Percentiles rank a stretch among this genome's conserved stretches.
Evolutionary conservation across 108 stramenopile species (phyloP).

Genomic region (Pseudonitzschia multistriata): DNA sequence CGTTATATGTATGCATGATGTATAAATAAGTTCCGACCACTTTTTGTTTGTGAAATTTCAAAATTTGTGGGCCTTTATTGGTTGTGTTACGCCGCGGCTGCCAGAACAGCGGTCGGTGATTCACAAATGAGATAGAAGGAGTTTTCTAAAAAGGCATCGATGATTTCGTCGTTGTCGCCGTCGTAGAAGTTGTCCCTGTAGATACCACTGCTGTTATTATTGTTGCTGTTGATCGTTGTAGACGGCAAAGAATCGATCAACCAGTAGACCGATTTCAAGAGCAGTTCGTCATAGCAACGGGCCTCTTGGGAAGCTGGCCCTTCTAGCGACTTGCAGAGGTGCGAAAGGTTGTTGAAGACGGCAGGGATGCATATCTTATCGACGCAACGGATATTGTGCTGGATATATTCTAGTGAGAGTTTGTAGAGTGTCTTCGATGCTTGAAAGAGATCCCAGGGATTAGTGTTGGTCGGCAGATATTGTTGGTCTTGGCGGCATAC

Average conservation of each 20-base stretch:
- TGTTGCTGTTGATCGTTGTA: too few relatives aligned
- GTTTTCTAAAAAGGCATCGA: neutral
- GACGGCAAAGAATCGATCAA: neutral
- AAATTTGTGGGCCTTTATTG: too few relatives aligned
- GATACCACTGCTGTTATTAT: too few relatives aligned
- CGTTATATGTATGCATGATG: too few relatives aligned
- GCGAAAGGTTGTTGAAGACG: neutral
- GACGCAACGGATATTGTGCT: neutral
- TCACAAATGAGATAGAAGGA: neutral
- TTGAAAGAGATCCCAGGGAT: neutral
- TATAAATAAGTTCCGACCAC: too few relatives aligned
- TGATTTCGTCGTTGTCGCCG: neutral
- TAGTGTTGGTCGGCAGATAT: neutral
- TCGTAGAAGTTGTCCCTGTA: too few relatives aligned
- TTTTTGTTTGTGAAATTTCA: too few relatives aligned
- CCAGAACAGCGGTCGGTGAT: neutral
- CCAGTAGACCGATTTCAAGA: conserved; percentile 5
- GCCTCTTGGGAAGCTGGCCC: neutral
- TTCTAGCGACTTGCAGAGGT: neutral
- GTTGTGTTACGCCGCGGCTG: neutral
- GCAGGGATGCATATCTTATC: neutral
- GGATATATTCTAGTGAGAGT: neutral
- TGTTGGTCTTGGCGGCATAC: neutral
- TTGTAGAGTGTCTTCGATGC: neutral
- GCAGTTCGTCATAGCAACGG: neutral